Conservation (phyloP, 2,329 filamentous ascomycete genomes). For the Stagonosporopsis vannaccii region DNA sequence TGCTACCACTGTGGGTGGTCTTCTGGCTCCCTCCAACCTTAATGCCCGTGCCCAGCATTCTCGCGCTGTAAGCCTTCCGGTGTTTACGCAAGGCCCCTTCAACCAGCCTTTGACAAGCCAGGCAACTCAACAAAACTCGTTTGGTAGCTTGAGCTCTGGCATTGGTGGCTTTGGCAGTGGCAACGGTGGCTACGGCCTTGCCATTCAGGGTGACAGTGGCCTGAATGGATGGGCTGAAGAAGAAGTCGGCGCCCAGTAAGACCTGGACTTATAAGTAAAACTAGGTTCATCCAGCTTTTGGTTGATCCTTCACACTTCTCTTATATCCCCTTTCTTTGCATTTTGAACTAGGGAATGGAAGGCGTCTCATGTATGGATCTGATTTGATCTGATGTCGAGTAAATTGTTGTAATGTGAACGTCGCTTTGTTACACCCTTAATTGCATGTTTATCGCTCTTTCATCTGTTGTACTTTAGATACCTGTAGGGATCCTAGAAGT, state of each 20-base stretch:
- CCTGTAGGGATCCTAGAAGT: slow-evolving; percentile 27
- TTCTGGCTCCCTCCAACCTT: slow-evolving; percentile 74
- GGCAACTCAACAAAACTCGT: slow-evolving; percentile 55
- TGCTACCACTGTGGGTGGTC: slow-evolving; percentile 75
- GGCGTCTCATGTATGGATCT: slow-evolving; percentile 19
- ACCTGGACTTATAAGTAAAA: background rate
- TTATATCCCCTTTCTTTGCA: slow-evolving; percentile 25
- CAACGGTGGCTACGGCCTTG: slow-evolving; percentile 65
- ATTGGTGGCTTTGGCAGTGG: slow-evolving; percentile 63
- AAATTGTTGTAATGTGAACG: slow-evolving; percentile 35
- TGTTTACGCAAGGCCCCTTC: slow-evolving; percentile 68
- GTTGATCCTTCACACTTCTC: slow-evolving; percentile 15
- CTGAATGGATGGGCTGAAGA: slow-evolving; percentile 71
- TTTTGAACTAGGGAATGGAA: slow-evolving; percentile 21
- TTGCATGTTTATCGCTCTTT: slow-evolving; percentile 27
- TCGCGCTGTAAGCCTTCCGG: slow-evolving; percentile 87
- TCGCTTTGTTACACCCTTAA: slow-evolving; percentile 21
- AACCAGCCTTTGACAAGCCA: slow-evolving; percentile 51
- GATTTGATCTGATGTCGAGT: slow-evolving; percentile 26
- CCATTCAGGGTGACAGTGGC: slow-evolving; percentile 64
- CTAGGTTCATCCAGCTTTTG: slow-evolving; percentile 7
- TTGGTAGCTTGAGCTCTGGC: slow-evolving; percentile 65
- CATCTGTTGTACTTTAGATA: slow-evolving; percentile 35
- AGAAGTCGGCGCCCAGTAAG: slow-evolving; percentile 64
- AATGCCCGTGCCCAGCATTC: slow-evolving; percentile 69